Conservation (phyloP, 1,284 basidiomycete species). For the Trametes hirsuta region DNA sequence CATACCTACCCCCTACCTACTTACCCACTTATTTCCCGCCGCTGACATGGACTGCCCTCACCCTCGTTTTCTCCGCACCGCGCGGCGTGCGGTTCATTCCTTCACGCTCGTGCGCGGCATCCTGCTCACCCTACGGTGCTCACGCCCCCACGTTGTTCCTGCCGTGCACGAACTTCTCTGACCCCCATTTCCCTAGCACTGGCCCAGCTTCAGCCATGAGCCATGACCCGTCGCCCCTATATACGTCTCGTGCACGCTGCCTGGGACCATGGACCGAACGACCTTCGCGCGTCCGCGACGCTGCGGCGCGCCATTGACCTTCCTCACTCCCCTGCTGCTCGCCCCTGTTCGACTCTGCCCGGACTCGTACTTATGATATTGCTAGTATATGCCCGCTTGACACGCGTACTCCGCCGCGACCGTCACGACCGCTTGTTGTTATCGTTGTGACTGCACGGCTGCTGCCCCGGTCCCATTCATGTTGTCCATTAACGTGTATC, state of each 20-base stretch:
- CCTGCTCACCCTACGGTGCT: not conserved
- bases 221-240: not conserved
- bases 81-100: conserved; percentile 13
- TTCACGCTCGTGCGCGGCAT: conserved; percentile 9
- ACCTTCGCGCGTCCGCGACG: not conserved
- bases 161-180: conserved; percentile 14
- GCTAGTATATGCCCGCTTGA: not conserved
- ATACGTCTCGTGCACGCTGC: conserved; percentile 10
- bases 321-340: not conserved
- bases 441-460: not conserved
- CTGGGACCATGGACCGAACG: conserved; percentile 8
- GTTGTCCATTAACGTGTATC: conserved; percentile 12
- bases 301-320: not conserved
- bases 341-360: not conserved
- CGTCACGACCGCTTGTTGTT: not conserved
- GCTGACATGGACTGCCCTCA: conserved; percentile 8
- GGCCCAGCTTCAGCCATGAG: not conserved
- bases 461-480: conserved; percentile 1
- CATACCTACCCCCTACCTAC: conserved; percentile 7
- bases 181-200: no score
- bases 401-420: not conserved
- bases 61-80: conserved; percentile 7
- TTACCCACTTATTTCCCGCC: not conserved
- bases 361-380: not conserved
- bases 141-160: conserved; percentile 13